Conservation (phyloP, 495 filamentous ascomycete genomes). For the Annulohypoxylon bovei region DNA sequence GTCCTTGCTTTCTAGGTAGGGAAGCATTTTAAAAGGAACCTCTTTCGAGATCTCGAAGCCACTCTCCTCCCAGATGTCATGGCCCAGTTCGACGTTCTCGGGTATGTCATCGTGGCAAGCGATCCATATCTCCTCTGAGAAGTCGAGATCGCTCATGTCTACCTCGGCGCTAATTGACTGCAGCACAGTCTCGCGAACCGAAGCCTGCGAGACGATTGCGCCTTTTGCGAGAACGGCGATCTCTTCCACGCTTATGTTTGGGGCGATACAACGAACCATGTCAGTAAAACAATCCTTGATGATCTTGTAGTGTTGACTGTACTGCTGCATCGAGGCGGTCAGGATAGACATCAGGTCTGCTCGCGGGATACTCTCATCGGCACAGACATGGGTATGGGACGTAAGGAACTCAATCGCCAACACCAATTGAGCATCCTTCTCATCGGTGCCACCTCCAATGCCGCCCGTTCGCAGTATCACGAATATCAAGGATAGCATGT, state of each 20-base stretch:
- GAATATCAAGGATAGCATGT: conserved; percentile 84
- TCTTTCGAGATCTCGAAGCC: conserved; percentile 74
- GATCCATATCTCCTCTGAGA: conserved; percentile 92
- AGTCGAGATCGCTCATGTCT: conserved; percentile 84
- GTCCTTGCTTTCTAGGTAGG: conserved; percentile 82
- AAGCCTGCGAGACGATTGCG: conserved; percentile 76
- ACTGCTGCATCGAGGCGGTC: conserved; percentile 84
- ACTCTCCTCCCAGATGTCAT: conserved; percentile 94
- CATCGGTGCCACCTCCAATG: conserved; percentile 75
- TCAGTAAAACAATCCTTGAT: conserved; percentile 92
- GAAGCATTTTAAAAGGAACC: conserved; percentile 71
- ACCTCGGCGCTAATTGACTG: conserved; percentile 91
- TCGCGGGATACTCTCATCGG: conserved; percentile 78
- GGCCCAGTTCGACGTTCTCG: conserved; percentile 85
- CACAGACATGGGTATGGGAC: conserved; percentile 81
- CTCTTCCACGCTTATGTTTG: conserved; percentile 76
- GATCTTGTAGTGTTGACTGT: conserved; percentile 90
- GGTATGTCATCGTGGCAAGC: conserved; percentile 88
- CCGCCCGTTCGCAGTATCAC: conserved; percentile 79
- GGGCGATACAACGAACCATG: conserved; percentile 79
- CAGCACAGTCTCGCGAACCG: conserved; percentile 86
- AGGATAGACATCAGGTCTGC: conserved; percentile 73
- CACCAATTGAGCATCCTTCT: conserved; percentile 86
- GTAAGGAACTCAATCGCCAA: conserved; percentile 90
- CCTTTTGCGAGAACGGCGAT: conserved; percentile 76